These are phyloP conservation scores for Mrakiaceae sp. DNA, from an alignment of 1,284 basidiomycete genomes.

Conservation along the genomic window DNA sequence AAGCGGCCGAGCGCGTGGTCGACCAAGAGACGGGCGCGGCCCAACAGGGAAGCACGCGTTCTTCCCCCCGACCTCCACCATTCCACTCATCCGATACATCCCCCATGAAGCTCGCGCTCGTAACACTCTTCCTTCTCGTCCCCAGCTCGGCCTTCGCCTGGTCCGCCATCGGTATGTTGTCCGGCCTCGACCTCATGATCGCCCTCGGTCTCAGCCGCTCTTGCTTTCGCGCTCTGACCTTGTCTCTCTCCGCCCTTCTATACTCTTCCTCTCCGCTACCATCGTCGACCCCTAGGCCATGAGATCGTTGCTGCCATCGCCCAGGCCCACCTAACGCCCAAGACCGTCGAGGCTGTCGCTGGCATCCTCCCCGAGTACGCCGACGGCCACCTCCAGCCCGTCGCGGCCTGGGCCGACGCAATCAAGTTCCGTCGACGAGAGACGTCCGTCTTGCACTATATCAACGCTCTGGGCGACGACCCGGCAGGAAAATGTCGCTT, in stretches of 20 bases:
- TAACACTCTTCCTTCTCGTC: neutral
- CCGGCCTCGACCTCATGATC: neutral
- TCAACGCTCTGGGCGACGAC: conserved; percentile 60
- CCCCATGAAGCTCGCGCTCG: neutral
- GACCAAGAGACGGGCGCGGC: conserved; percentile 6
- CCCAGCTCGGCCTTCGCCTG: neutral
- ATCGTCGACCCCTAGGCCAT: conserved; percentile 47
- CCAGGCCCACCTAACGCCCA: conserved; percentile 73
- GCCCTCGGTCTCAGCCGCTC: neutral
- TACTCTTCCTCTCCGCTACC: neutral
- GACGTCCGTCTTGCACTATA: conserved; percentile 51
- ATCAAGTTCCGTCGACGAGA: conserved; percentile 39
- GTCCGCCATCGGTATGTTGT: conserved; percentile 9
- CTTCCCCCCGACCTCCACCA: neutral
- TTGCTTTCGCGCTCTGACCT: neutral
- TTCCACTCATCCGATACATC: neutral
- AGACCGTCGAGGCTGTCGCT: conserved; percentile 57
- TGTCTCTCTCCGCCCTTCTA: neutral
- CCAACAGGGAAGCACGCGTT: neutral
- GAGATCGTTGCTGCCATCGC: conserved; percentile 88
- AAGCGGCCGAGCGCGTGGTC: conserved; percentile 3
- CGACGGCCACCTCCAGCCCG: conserved; percentile 61
- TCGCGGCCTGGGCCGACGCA: conserved; percentile 79
- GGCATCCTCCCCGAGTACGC: conserved; percentile 46
- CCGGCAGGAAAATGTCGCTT: conserved; percentile 65